A percentile compares a stretch with the other conserved stretches of the same genome.
Conservation (phyloP, 2,329 filamentous ascomycete genomes). For the Karstenula rhodostoma region DNA sequence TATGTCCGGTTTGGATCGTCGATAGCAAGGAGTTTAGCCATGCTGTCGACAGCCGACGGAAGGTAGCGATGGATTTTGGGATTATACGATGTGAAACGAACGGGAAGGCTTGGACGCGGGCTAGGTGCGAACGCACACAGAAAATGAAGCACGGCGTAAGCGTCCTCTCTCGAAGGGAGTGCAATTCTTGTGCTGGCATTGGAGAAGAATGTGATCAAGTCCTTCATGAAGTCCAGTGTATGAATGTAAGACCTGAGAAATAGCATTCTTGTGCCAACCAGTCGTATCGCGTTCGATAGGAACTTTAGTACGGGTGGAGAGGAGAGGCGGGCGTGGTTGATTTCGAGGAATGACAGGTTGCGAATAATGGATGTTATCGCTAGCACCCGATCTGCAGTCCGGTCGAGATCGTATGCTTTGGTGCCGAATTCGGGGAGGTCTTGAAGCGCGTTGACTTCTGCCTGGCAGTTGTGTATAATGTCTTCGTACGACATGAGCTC, state of each 20-base stretch:
- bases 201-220: slow-evolving; percentile 85
- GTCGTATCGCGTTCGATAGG: slow-evolving; percentile 81
- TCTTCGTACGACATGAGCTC: slow-evolving; percentile 88
- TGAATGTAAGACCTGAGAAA: slow-evolving; percentile 83
- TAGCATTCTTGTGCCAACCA: slow-evolving; percentile 88
- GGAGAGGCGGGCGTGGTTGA: slow-evolving; percentile 78
- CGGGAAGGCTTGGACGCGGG: slow-evolving; percentile 67
- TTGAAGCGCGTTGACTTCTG: slow-evolving; percentile 75
- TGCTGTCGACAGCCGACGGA: slow-evolving; percentile 84
- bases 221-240: slow-evolving; percentile 97
- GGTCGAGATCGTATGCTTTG: slow-evolving; percentile 80
- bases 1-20: slow-evolving; percentile 91
- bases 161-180: slow-evolving; percentile 86
- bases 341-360: slow-evolving; percentile 86
- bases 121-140: slow-evolving; percentile 87
- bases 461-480: slow-evolving; percentile 77
- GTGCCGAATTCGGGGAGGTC: slow-evolving; percentile 79
- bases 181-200: slow-evolving; percentile 85
- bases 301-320: slow-evolving; percentile 83
- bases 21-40: slow-evolving; percentile 89
- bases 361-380: slow-evolving; percentile 92
- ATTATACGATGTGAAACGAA: slow-evolving; percentile 83
- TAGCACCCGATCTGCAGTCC: slow-evolving; percentile 84
- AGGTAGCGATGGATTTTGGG: slow-evolving; percentile 85
- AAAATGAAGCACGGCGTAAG: slow-evolving; percentile 85